A percentile compares a stretch with the other conserved stretches of the same genome.
These are phyloP conservation scores for Canariomyces notabilis DNA, from an alignment of 2,329 filamentous ascomycete species.

Conservation along the genomic window DNA sequence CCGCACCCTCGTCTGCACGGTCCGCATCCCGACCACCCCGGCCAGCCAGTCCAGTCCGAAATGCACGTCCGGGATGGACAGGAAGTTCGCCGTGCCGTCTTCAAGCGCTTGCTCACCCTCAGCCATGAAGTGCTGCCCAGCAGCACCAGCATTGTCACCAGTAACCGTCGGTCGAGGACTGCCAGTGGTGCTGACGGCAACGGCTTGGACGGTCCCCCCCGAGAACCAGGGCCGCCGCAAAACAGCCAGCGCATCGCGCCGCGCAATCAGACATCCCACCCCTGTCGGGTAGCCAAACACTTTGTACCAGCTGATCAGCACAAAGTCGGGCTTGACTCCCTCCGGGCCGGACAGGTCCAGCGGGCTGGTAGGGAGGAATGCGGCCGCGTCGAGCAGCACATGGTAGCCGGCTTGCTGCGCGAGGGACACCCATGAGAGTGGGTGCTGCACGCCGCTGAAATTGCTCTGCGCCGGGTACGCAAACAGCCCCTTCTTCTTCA, in stretches of 20 bases:
- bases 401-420: constrained; percentile 37
- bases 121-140: constrained; percentile 31
- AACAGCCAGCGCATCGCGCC: constrained; percentile 28
- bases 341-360: constrained; percentile 35
- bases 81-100: constrained; percentile 38
- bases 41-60: constrained; percentile 35
- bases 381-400: constrained; percentile 38
- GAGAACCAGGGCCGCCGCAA: constrained; percentile 37
- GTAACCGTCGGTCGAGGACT: no score
- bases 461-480: constrained; percentile 44
- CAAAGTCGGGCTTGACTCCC: constrained; percentile 35
- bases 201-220: constrained; percentile 36
- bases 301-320: constrained; percentile 39
- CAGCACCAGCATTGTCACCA: constrained; percentile 27
- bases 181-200: no score
- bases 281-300: constrained; percentile 40
- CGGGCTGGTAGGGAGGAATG: constrained; percentile 34
- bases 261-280: constrained; percentile 36
- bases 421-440: constrained; percentile 32
- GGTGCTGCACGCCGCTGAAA: constrained; percentile 40
- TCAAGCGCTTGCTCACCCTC: constrained; percentile 33
- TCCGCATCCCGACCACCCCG: constrained; percentile 25
- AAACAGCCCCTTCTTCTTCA: constrained; percentile 31
- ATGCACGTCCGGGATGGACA: constrained; percentile 35
- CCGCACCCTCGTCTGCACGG: constrained; percentile 30